Base-by-base conservation (phyloP, 805 yeast genomes). In the Priceomyces castillae region DNA sequence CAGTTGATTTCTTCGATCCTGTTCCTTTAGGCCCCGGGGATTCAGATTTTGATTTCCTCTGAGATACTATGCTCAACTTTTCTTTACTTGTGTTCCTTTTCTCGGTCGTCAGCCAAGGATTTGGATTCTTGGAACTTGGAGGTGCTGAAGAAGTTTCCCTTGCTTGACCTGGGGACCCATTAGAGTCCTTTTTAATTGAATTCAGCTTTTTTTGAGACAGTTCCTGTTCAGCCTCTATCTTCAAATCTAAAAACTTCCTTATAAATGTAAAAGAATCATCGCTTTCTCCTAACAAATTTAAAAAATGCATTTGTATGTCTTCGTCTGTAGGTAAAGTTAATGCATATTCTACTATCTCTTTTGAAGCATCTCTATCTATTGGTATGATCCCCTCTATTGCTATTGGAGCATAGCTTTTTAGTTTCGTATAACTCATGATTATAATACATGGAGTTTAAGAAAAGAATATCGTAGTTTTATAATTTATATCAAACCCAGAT, bases 271-370 rank as follows among this genome's bases (percentile, higher is more conserved):
- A 56, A 1, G 82, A 69, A 34, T 66, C 78, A 20, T 79, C 78
- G 11, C 80, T 71, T 42, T 80, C 80, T 5, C 87, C 87, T 11
- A 81, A 58, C 14, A 82, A 57, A 36, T 79, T 77, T 11, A 74
- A 56, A 53, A 82, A 77, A 57, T 84, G 83, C 18, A 64, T 67
- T 16, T 71, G 68, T 7, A 80, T 71, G 11, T 71, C 79, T 3
- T 70, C 69, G 40, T 79, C 74, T 0, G 76, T 57, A 6, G 70
- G 69, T 17, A 81, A 61, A 7, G 69, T 57, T 10, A 74, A 54
- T 0, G 82, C 77, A 51, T 81, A 78, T 10, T 74, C 76, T 4
- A 82, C 67, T 67, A 82, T 71, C 52, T 81, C 83, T 10, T 55
- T 51, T 25, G 81, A 62, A 0, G 84, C 67, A 7, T 79, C 84